Percentiles rank a stretch among this genome's conserved stretches.
Conservation (phyloP, 148 eudicot genomes). For the Rhododendron williamsianum region DNA sequence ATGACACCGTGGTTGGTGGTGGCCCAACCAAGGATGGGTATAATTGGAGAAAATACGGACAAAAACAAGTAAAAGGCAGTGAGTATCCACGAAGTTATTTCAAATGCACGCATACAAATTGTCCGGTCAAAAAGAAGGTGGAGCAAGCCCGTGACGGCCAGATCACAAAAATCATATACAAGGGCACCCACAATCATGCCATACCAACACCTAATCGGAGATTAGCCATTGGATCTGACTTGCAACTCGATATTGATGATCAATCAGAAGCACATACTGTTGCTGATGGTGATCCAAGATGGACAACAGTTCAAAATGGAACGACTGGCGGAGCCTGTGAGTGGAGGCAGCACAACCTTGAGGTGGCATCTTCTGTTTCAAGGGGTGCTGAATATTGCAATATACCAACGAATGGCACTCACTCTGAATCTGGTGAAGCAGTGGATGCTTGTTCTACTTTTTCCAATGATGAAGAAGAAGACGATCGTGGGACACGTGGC, state of each 20-base stretch:
- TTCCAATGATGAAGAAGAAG: slow-evolving; percentile 49
- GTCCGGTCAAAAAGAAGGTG: slow-evolving; percentile 56
- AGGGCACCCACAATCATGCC: slow-evolving; percentile 59
- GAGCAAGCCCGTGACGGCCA: slow-evolving; percentile 60
- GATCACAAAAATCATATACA: slow-evolving; percentile 62
- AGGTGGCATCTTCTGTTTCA: slow-evolving; percentile 34
- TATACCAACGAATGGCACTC: slow-evolving; percentile 10
- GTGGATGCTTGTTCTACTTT: slow-evolving; percentile 40
- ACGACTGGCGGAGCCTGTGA: slow-evolving; percentile 15
- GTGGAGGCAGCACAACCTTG: slow-evolving; percentile 38
- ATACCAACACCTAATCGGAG: slow-evolving; percentile 44
- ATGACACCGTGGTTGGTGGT: slow-evolving; percentile 11
- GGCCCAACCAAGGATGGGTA: slow-evolving; percentile 55
- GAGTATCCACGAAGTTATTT: slow-evolving; percentile 62
- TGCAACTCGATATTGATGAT: slow-evolving; percentile 29
- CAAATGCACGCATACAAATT: slow-evolving; percentile 56
- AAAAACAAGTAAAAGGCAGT: slow-evolving; percentile 72
- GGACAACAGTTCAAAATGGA: slow-evolving; percentile 27
- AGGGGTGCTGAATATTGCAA: slow-evolving; percentile 31
- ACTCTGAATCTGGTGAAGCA: slow-evolving; percentile 30
- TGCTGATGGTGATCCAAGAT: slow-evolving; percentile 28
- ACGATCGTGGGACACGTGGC: slow-evolving; percentile 44
- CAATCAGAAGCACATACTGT: slow-evolving; percentile 25
- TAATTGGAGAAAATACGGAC: slow-evolving; percentile 73
- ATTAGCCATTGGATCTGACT: slow-evolving; percentile 28